Conservation (phyloP, 2,329 filamentous ascomycete species). For the Ophiostoma pallidulum region DNA sequence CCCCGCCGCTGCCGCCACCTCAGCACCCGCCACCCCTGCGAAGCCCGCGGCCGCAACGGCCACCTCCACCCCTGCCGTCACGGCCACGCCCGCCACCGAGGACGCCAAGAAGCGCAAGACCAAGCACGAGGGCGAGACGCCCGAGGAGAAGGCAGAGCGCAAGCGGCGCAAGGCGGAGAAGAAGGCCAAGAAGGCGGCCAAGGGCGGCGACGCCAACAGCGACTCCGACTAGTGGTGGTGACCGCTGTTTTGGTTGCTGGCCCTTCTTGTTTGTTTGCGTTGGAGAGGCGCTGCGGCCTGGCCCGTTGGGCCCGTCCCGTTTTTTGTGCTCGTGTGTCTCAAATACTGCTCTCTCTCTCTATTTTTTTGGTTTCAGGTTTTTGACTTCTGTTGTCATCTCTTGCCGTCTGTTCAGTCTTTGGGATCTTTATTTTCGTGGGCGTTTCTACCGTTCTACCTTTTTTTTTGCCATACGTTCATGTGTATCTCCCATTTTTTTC, state of each 20-base stretch:
- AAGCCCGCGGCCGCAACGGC: slow-evolving; percentile 24
- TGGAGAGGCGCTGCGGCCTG: too few species aligned
- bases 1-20: slow-evolving; percentile 34
- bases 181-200: slow-evolving; percentile 21
- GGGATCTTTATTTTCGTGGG: background rate
- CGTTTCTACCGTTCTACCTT: background rate
- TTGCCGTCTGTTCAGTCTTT: background rate
- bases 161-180: slow-evolving; percentile 26
- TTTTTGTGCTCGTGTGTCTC: too few species aligned
- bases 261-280: background rate
- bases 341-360: too few species aligned
- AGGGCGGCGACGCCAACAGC: slow-evolving; percentile 19
- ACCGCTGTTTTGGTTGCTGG: background rate
- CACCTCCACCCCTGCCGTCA: slow-evolving; percentile 27
- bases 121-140: slow-evolving; percentile 67
- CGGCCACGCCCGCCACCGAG: slow-evolving; percentile 30
- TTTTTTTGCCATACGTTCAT: background rate
- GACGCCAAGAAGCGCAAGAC: slow-evolving; percentile 64
- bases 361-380: background rate
- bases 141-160: slow-evolving; percentile 48
- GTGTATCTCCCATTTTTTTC: background rate
- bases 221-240: slow-evolving; percentile 15
- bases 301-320: too few species aligned
- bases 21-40: slow-evolving; percentile 30
- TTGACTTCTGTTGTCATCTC: too few species aligned